Evolutionary conservation across 805 yeast genomes (phyloP).

Genomic region (Zygotorulaspora florentina): DNA sequence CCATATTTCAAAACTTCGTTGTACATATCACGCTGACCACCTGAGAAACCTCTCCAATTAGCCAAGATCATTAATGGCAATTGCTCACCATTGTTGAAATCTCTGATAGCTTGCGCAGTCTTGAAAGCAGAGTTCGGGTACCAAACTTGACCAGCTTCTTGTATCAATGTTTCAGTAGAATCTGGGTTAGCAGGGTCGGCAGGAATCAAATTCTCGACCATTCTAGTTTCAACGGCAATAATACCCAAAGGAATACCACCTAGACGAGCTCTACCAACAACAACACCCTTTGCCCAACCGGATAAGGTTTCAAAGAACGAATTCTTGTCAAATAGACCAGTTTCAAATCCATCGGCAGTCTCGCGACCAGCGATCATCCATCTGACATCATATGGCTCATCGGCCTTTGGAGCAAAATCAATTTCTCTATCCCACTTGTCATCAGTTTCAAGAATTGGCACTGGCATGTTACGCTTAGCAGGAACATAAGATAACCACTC

Average conservation of each 20-base stretch:
- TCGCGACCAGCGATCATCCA: conserved; percentile 88
- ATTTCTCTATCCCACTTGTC: conserved; percentile 95
- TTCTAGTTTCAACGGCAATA: conserved; percentile 90
- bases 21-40: conserved; percentile 99
- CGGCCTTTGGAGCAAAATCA: conserved; percentile 68
- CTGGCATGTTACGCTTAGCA: conserved; percentile 81
- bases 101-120: conserved; percentile 97
- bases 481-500: conserved; percentile 96
- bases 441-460: conserved; percentile 77
- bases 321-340: conserved; percentile 85
- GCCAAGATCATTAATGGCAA: conserved; percentile 96
- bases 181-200: conserved; percentile 99
- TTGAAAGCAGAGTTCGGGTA: conserved; percentile 98
- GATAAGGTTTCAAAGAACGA: conserved; percentile 95
- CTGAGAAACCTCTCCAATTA: conserved; percentile 99
- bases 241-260: conserved; percentile 99
- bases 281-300: conserved; percentile 99
- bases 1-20: conserved; percentile 97
- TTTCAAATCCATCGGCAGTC: conserved; percentile 60
- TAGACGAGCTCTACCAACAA: conserved; percentile 96
- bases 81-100: conserved; percentile 97
- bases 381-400: conserved; percentile 83
- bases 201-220: conserved; percentile 84
- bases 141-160: conserved; percentile 99
- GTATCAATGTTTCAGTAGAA: conserved; percentile 79